Base-by-base conservation (phyloP, 1,284 basidiomycete species). In the Cutaneotrichosporon cutaneum region DNA sequence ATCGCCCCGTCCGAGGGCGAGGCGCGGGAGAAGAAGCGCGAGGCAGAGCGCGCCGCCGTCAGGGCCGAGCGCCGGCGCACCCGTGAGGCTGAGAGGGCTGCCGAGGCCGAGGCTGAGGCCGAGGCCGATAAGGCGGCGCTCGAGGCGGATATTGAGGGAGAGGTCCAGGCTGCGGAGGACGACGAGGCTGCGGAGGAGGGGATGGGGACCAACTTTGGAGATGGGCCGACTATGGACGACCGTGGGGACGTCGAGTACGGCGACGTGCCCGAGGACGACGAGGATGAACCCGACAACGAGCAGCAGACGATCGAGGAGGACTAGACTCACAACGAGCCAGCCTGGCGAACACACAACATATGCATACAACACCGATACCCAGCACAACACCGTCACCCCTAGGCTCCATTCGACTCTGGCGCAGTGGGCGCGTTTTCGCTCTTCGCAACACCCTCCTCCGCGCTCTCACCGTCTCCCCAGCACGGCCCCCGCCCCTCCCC, bases 401-500 rank as follows among this genome's bases (percentile, higher is more conserved):
- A 18, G 30, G 54, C 26, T n/a, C 39, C 52, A 8, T 26, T 33
- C 35, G 22, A 26, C 21, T 36, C 32, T 14, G 18, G n/a, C 32
- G 22, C 32, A n/a, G n/a, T n/a, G n/a, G n/a, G n/a, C n/a, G n/a
- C n/a, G n/a, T n/a, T n/a, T 4, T 35, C 35, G 8, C n/a, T 21
- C 26, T 22, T 22, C 44, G 26, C 45, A 4, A 9, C 45, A 39
- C 2, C 22, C n/a, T 10, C 32, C 35, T 35, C 51, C 11, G 6
- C 52, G 8, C 48, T 60, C 2, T 26, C 32, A 8, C 16, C 48
- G 59, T 74, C 70, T 2, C 63, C 68, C 22, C 76, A 42, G 64
- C 75, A 78, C 30, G 78, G 78, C 22, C 78, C 78, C 69, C 92
- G 81, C 16, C 87, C 87, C 76, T 94, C 92, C 5, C 80, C 82